Base-by-base conservation (phyloP, 2,329 filamentous ascomycete genomes). In the Tolypocladium inflatum region DNA sequence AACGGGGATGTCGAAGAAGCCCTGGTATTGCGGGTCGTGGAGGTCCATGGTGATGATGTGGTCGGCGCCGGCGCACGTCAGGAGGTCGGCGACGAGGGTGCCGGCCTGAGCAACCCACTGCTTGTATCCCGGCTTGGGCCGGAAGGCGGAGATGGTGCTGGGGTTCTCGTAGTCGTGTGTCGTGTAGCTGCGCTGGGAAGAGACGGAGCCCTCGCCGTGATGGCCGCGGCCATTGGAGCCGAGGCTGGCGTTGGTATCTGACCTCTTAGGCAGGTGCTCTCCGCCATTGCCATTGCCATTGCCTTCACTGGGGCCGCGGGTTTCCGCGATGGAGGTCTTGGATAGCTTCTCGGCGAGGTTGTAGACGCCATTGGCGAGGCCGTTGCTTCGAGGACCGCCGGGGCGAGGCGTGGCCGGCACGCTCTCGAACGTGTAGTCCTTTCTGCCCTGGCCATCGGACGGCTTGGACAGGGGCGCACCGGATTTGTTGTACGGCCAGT, bases 101-200 rank as follows among this genome's bases (percentile, higher is more conserved):
- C 94, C 94, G 48, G 94, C 92, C 76, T 97, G 94, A 26, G 94
- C 94, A 62, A 99, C 93, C 94, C 94, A 99, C 76, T 96, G 91
- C 78, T 94, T 94, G 74, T 99, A 99, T 55, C 94, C 94, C 9
- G 92, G 90, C 70, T 93, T 92, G 23, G 90, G 86, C 71, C 91
- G 84, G 71, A 87, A 80, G 66, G 79, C 80, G 58, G 78, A 79
- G 61, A 82, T 73, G 57, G 81, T 78, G 19, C 76, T 74, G 54
- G 79, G 77, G 68, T 84, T 85, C 66, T 84, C 80, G 63, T 84
- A 81, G 66, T 89, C 86, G 67, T 89, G 85, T 41, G 81, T 85
- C 8, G 82, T 83, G 69, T 80, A 84, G 62, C 76, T 79, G 59
- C 76, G 78, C 39, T 76, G 72, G 6, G 76, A 76, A 13, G 75